Evolutionary conservation across 2,329 filamentous ascomycete species (phyloP), one percentile per base, ranked within the genome.

Genomic region (Ceratocystis harringtonii): DNA sequence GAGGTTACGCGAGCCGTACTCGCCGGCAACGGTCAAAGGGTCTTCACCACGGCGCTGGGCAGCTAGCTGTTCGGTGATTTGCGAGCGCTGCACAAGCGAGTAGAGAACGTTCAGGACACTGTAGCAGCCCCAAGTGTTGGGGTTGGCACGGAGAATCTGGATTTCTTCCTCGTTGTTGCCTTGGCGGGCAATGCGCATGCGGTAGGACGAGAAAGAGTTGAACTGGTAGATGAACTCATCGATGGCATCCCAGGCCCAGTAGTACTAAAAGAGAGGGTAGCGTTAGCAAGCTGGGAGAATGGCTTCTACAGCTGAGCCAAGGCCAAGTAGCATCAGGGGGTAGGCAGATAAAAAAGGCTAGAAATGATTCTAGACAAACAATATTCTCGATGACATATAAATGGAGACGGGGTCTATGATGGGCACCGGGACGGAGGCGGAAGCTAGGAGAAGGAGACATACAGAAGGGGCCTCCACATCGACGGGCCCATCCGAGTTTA

Each of bases 201-300:
- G 87, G 83, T 96, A 96, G 69, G 91, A 90, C 76, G 91, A 97
- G 82, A 99, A 99, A 67, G 92, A 95, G 82, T 99, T 96, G 83
- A 99, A 99, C 77, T 99, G 94, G 81, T 99, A 99, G 79, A 99
- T 97, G 81, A 99, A 99, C 78, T 99, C 94, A 77, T 99, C 94
- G 78, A 99, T 96, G 71, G 97, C 92, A 76, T 99, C 94, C 94
- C 94, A 99, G 52, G 94, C 94, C 94, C 94, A 99, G 81, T 92
- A 96, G 80, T 96, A 95, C 90, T 97, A 28, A 17, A 50, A 63
- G 61, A 65, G 62, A 57, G 25, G 52, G 30, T n/a, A 41, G 32
- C 19, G 61, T 68, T 64, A 68, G 66, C 44, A 63, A 19, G n/a
- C 17, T 41, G 30, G 19, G 6, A 22, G 12, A 15, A 41, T 41